Percentiles rank a stretch among this genome's conserved stretches.
Conservation (phyloP, 177 flowering plant species). For the Tripterygium wilfordii region DNA sequence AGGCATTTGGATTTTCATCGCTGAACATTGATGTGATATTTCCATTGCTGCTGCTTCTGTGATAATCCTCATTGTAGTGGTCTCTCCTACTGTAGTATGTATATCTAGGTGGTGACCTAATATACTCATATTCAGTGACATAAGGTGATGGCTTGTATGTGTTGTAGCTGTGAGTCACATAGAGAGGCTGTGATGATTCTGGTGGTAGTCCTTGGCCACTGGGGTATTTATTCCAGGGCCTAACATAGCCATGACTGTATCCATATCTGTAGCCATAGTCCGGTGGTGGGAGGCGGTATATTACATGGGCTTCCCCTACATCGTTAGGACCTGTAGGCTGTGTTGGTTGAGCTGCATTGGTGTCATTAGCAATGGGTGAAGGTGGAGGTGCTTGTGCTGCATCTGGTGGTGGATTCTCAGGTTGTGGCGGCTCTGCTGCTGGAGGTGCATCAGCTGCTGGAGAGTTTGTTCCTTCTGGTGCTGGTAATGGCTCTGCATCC, state of each 20-base stretch:
- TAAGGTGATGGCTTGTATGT: conserved; percentile 60
- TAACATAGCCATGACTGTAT: conserved; percentile 16
- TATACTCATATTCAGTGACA: conserved; percentile 46
- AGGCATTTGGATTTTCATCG: conserved; percentile 95
- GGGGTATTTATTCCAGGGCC: conserved; percentile 26
- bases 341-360: conserved; percentile 19
- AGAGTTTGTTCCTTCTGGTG: conserved; percentile 29
- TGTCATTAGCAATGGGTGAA: conserved; percentile 9
- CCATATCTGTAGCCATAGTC: conserved; percentile 35
- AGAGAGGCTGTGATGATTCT: conserved; percentile 25
- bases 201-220: conserved; percentile 19
- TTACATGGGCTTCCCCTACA: conserved; percentile 49
- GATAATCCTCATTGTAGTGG: conserved; percentile 32
- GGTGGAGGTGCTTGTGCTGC: conserved; percentile 26
- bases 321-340: conserved; percentile 33
- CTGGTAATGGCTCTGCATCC: conserved; percentile 31
- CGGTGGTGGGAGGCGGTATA: conserved; percentile 58
- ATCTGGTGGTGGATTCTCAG: conserved; percentile 29
- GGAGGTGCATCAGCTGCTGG: conserved; percentile 26
- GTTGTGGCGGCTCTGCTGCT: conserved; percentile 28
- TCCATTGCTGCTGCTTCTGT: conserved; percentile 35
- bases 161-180: conserved; percentile 62
- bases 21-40: conserved; percentile 74
- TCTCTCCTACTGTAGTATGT: conserved; percentile 30
- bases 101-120: conserved; percentile 32